phyloP scores from a whole-genome alignment of 2,329 filamentous ascomycete genomes.

The Tetracladium maxilliforme region DNA sequence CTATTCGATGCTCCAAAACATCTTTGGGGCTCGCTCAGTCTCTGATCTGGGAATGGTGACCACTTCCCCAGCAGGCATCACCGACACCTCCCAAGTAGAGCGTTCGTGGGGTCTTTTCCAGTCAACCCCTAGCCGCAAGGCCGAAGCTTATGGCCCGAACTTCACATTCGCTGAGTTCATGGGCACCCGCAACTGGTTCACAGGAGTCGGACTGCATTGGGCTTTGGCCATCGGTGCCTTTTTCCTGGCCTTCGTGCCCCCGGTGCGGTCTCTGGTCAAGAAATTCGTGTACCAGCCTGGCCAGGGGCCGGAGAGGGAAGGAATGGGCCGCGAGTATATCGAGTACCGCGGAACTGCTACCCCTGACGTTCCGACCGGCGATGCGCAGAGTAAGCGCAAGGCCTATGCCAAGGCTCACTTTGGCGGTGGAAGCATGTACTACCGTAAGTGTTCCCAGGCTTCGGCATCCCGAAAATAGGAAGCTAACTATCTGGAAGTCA shows the following conservation, averaged over 20 bases:
- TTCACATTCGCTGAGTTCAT: slow-evolving; percentile 43
- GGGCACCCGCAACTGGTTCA: slow-evolving; percentile 31
- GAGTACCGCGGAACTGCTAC: slow-evolving; percentile 49
- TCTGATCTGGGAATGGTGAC: slow-evolving; percentile 40
- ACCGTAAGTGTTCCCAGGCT: slow-evolving; percentile 27
- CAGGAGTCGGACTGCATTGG: slow-evolving; percentile 32
- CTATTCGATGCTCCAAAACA: slow-evolving; percentile 23
- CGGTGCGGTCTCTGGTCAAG: slow-evolving; percentile 27
- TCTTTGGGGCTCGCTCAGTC: slow-evolving; percentile 33
- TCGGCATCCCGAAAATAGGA: not conserved
- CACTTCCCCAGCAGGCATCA: slow-evolving; percentile 30
- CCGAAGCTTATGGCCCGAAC: slow-evolving; percentile 41
- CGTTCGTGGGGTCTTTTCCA: slow-evolving; percentile 45
- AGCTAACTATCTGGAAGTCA: slow-evolving; percentile 31
- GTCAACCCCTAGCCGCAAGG: slow-evolving; percentile 9
- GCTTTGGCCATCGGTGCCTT: slow-evolving; percentile 19
- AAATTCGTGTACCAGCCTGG: slow-evolving; percentile 35
- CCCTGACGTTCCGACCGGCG: slow-evolving; percentile 33
- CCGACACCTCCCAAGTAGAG: slow-evolving; percentile 40
- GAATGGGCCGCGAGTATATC: slow-evolving; percentile 39
- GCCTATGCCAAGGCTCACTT: slow-evolving; percentile 40
- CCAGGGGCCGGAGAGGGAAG: slow-evolving; percentile 35
- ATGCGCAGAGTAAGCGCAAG: slow-evolving; percentile 11
- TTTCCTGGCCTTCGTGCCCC: too few species aligned
- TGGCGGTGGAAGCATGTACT: slow-evolving; percentile 49